Base-by-base conservation (phyloP, 192 early-diverging fungal genomes). In the Podila clonocystis region DNA sequence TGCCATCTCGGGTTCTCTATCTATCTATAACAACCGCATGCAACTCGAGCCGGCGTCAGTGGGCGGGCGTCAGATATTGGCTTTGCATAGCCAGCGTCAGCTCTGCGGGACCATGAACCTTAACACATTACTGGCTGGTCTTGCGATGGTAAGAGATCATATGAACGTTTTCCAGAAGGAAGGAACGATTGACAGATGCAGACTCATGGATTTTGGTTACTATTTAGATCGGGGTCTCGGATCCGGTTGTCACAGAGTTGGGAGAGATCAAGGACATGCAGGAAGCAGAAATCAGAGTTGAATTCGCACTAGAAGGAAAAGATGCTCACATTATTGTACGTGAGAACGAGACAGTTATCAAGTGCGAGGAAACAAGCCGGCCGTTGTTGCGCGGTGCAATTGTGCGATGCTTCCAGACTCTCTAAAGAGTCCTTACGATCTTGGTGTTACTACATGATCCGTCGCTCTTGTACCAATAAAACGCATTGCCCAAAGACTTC, bases 11-110 rank as follows among this genome's bases (percentile, higher is more conserved):
- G 77, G 77, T 30, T 80, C 77, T 5, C 67, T 80, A 1, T 80
- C 77, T 15, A 80, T 80, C 12, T 80, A 80, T 41, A 80, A 80
- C 29, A 80, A 80, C 34, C 77, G 72, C 28, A 80, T 80, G 77
- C 77, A 80, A 36, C 58, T 80, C 9, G 71, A 80, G 48, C 70
- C 70, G 24, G 70, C 77, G 3, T 80, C 77, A 19, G 70, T 69
- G 30, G 61, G 65, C 26, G 77, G 70, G 4, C 77, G 71, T 7
- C 77, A 80, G 57, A 34, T 80, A 20, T 28, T 80, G 45, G 61
- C 77, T 7, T 62, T 80, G 12, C 63, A 73, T 41, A 73, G 60
- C 3, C 77, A 80, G 34, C 59, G 70, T 15, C 66, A 73, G 34
- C 77, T 80, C 48, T 68, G 70, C 11, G 77, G 77, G 2, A 62